Percentiles rank a stretch among this genome's conserved stretches.
These are phyloP conservation scores for Phialophora tarda DNA, from an alignment of 2,329 filamentous ascomycete genomes.

Conservation along the genomic window DNA sequence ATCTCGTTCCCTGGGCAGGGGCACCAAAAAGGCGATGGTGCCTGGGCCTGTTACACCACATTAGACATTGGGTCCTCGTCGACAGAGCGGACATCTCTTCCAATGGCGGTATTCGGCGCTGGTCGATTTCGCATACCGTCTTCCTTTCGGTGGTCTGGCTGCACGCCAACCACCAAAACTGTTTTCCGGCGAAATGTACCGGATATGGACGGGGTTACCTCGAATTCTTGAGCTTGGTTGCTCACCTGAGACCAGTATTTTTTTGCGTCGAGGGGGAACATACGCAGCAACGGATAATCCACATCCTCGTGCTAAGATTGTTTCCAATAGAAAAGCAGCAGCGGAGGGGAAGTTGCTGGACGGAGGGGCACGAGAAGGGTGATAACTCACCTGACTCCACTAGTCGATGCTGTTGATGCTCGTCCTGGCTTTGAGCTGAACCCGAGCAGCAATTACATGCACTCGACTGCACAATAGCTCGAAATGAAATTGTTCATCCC, in stretches of 20 bases:
- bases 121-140: conserved; percentile 39
- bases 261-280: conserved; percentile 3
- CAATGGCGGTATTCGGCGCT: conserved; percentile 37
- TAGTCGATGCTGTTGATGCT: conserved; percentile 15
- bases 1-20: conserved; percentile 27
- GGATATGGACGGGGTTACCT: conserved; percentile 18
- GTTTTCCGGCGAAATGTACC: conserved; percentile 8
- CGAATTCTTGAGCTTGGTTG: conserved; percentile 23
- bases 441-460: background rate
- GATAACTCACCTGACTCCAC: conserved; percentile 4
- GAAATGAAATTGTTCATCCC: conserved; percentile 29
- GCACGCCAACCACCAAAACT: conserved; percentile 10
- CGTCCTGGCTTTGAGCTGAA: background rate
- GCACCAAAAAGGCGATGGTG: conserved; percentile 32
- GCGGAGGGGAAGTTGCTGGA: background rate
- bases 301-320: conserved; percentile 18
- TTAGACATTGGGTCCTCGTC: conserved; percentile 38
- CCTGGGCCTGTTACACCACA: conserved; percentile 30
- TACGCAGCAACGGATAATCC: conserved; percentile 10
- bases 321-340: conserved; percentile 26
- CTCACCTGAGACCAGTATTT: conserved; percentile 14
- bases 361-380: conserved; percentile 9
- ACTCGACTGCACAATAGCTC: conserved; percentile 27
- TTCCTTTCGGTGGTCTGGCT: conserved; percentile 17
- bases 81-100: conserved; percentile 30